Percentiles rank a stretch among this genome's conserved stretches.
These are phyloP conservation scores for Serendipita indica DNA, from an alignment of 768 basidiomycete genomes.

Conservation along the genomic window DNA sequence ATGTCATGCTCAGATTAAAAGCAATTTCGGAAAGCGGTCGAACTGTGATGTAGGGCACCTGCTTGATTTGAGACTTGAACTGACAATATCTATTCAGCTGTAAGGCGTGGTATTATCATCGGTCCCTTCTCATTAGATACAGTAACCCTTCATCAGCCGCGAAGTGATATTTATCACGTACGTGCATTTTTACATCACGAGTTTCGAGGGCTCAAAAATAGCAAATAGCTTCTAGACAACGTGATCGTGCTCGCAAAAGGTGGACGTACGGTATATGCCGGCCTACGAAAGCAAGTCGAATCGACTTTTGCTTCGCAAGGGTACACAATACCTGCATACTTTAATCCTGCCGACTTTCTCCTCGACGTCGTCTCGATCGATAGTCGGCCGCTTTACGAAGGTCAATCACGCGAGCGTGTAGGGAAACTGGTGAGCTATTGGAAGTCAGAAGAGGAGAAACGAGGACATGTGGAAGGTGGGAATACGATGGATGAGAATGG, in stretches of 20 bases:
- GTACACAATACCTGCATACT: slow-evolving; percentile 23
- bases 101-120: not conserved
- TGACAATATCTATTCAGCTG: not conserved
- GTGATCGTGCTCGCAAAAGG: slow-evolving; percentile 3
- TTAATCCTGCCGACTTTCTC: slow-evolving; percentile 30
- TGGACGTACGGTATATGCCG: slow-evolving; percentile 18
- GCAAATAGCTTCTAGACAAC: slow-evolving; percentile 6
- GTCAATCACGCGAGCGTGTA: slow-evolving; percentile 7
- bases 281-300: slow-evolving; percentile 21
- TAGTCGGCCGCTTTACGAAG: slow-evolving; percentile 10
- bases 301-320: slow-evolving; percentile 25
- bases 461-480: slow-evolving; percentile 12
- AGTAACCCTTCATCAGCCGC: slow-evolving; percentile 21
- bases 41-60: slow-evolving; percentile 24
- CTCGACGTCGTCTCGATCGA: slow-evolving; percentile 23
- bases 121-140: not conserved
- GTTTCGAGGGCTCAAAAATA: slow-evolving; percentile 12
- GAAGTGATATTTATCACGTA: slow-evolving; percentile 21
- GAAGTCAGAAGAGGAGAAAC: slow-evolving; percentile 10
- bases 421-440: slow-evolving; percentile 9
- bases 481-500: slow-evolving; percentile 13
- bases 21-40: slow-evolving; percentile 28
- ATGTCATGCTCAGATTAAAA: slow-evolving; percentile 30
- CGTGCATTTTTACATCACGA: slow-evolving; percentile 18
- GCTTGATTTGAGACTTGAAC: not conserved